Base-by-base conservation (phyloP, 148 eudicot genomes). In the Arbutus unedo region DNA sequence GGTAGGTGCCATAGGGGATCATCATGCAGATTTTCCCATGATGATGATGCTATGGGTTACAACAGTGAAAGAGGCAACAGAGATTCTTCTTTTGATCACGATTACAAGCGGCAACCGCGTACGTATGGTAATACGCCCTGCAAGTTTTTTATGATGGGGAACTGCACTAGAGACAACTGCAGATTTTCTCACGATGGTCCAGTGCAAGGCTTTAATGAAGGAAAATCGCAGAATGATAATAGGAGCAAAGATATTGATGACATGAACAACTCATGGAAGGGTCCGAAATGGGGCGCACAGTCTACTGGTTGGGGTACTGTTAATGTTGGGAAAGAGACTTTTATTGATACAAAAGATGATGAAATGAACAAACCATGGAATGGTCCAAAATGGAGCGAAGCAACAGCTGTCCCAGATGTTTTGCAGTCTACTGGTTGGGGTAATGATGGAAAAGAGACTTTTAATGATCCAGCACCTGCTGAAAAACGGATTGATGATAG, bases 1-100 rank as follows among this genome's bases (percentile, higher is more conserved):
- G 91, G 93, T 11, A 85, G 77, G 85, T 85, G 89, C 62, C 82
- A 81, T 47, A 83, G 87, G 86, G 90, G 89, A 68, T 82, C 87
- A 79, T 83, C 87, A 48, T 89, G 90, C 83, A 86, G 85, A 81
- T 85, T 49, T 80, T 73, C 60, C 43, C 90, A 90, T 54, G 74
- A 81, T 79, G 74, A 81, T 71, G 88, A 84, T 82, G 51, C 82
- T 83, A 79, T 51, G 76, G 78, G 81, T 85, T 88, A 80, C 82
- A 49, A 71, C 2, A 82, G 78, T 85, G 86, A 67, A 7, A 85
- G 57, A 76, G 71, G 90, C 56, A 59, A 43, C 64, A 74, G 84
- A 78, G 53, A 80, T 84, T n/a, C 80, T 5, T 73, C 80, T 41
- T 66, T 78, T 57, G 89, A 80, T 81, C 83, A 82, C 16, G 87